Base-by-base conservation (phyloP, 2,329 filamentous ascomycete genomes). In the Purpureocillium lavendulum region DNA sequence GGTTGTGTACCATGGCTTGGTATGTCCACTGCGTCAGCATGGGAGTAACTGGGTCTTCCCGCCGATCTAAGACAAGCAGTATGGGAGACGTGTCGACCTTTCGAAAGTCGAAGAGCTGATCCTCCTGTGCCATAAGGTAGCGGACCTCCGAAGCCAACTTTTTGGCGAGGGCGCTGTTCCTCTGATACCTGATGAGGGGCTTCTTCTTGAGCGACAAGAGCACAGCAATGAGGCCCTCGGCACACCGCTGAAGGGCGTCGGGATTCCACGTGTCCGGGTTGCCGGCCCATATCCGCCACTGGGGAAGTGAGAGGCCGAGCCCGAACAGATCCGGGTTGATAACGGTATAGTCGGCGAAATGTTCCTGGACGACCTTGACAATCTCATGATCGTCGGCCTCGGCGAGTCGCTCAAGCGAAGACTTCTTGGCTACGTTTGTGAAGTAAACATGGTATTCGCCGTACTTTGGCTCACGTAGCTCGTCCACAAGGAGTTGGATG, bases 1-100 rank as follows among this genome's bases (percentile, higher is more conserved):
- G 67, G 55, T 98, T 92, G 58, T 98, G 92, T 1, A 98, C 92
- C 89, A 98, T 98, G n/a, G 92, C 92, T 64, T 98, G 92, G 56
- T 98, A 98, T 18, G 92, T 98, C 92, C 92, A 98, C 59, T 98
- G 92, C 3, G 88, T 95, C 36, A 98, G 73, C 10, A 98, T 68
- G 0, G 92, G 92, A 4, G 92, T 98, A 37, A 97, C 84, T 0
- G 92, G 90, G 54, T 98, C 92, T 56, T 96, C 89, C 59, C 92
- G 78, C 32, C 92, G 80, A 62, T 98, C 92, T 24, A 98, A 66
- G 39, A 98, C 78, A 28, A 98, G 72, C 12, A 98, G 70, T 50
- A 98, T 89, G 0, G 94, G 92, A 8, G 90, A 86, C 1, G 92
- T 98, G 60, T 98, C 92, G 38, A 89, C 84, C 60, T 87, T 89